Percentiles rank a stretch among this genome's conserved stretches.
Conservation (phyloP, 495 filamentous ascomycete genomes). For the Penicillium diatomitis region DNA sequence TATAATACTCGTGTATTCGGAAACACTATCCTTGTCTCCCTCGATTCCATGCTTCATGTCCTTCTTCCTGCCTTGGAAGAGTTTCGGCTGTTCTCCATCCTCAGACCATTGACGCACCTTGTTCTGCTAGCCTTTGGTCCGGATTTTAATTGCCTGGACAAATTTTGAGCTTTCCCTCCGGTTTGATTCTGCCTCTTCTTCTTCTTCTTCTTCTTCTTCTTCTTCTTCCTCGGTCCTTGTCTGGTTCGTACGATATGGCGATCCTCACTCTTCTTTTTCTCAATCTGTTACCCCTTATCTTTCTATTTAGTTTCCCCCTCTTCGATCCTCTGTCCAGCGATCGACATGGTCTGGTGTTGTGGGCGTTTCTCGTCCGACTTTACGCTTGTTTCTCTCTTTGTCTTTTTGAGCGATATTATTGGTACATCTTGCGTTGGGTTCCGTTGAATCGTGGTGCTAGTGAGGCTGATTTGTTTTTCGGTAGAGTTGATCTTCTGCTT, state of each 20-base stretch:
- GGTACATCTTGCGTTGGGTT: neutral
- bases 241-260: no score
- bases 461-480: neutral
- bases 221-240: neutral
- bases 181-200: neutral
- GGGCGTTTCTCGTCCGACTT: slow-evolving; percentile 3
- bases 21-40: slow-evolving; percentile 8
- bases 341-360: slow-evolving; percentile 18
- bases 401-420: neutral
- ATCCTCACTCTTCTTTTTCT: neutral
- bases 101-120: neutral
- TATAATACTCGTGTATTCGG: neutral
- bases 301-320: neutral
- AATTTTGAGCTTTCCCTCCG: neutral
- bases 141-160: neutral
- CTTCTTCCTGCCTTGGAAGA: neutral
- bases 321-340: slow-evolving; percentile 1
- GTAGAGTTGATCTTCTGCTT: neutral
- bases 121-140: neutral
- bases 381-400: neutral
- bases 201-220: slow-evolving; percentile 1
- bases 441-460: neutral
- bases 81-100: no score
- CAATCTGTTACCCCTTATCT: slow-evolving; percentile 1
- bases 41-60: neutral